Conservation (phyloP, 1,284 basidiomycete genomes). For the Tilletia setariae region DNA sequence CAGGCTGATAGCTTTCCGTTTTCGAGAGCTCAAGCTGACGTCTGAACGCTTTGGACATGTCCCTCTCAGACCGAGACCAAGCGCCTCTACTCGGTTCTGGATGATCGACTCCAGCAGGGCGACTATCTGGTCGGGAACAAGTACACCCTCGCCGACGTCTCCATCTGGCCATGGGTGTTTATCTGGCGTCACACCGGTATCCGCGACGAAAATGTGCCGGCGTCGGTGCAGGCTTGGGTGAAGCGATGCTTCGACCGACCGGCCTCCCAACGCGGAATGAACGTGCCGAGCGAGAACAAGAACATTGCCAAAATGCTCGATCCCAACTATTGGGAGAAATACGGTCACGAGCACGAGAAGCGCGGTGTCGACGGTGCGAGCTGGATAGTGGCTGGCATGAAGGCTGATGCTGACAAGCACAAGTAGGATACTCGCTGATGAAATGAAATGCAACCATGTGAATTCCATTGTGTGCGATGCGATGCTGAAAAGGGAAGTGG, state of each 20-base stretch:
- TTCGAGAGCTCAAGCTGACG: neutral
- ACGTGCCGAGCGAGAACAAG: conserved; percentile 20
- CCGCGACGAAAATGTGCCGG: conserved; percentile 26
- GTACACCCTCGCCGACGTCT: conserved; percentile 39
- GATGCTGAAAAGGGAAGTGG: too few species aligned
- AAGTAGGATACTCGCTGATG: neutral
- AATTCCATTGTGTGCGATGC: too few species aligned
- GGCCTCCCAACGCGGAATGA: conserved; percentile 27
- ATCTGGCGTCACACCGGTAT: conserved; percentile 29
- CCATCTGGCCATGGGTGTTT: conserved; percentile 34
- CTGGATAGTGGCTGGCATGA: conserved; percentile 4
- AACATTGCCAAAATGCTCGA: neutral
- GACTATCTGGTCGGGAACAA: conserved; percentile 44
- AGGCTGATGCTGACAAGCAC: conserved; percentile 4
- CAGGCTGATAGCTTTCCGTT: neutral
- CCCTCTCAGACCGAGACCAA: conserved; percentile 31
- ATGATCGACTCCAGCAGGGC: conserved; percentile 26
- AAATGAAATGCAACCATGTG: too few species aligned
- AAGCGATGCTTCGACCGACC: conserved; percentile 27
- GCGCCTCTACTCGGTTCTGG: conserved; percentile 36
- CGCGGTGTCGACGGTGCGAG: neutral
- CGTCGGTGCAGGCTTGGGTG: conserved; percentile 32
- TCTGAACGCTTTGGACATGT: neutral
- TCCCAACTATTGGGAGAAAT: conserved; percentile 1
- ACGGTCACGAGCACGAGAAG: neutral